phyloP scores from a whole-genome alignment of 2,329 filamentous ascomycete genomes.

The Biscogniauxia mediterranea region DNA sequence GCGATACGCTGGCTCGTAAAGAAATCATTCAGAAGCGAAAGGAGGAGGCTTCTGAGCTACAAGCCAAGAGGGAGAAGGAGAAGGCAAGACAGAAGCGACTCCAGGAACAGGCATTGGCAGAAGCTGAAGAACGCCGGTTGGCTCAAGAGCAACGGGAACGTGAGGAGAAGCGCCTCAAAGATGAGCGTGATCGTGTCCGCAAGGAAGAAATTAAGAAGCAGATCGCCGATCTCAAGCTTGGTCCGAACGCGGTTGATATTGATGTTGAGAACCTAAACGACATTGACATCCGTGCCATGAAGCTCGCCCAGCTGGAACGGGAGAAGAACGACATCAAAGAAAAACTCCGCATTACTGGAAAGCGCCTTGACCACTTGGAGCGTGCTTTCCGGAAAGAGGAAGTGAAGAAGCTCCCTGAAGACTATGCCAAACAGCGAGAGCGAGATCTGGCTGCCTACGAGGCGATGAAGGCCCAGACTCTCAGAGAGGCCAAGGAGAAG shows the following conservation, averaged over 20 bases:
- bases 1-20: slow-evolving; percentile 79
- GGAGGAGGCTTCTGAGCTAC: slow-evolving; percentile 85
- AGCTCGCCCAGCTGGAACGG: slow-evolving; percentile 91
- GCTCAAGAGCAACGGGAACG: slow-evolving; percentile 91
- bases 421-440: slow-evolving; percentile 81
- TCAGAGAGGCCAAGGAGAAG: slow-evolving; percentile 79
- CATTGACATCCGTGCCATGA: slow-evolving; percentile 90
- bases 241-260: slow-evolving; percentile 72
- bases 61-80: slow-evolving; percentile 87
- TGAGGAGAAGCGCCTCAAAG: slow-evolving; percentile 80
- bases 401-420: slow-evolving; percentile 81
- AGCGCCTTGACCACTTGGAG: slow-evolving; percentile 95
- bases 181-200: slow-evolving; percentile 84
- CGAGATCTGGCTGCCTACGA: slow-evolving; percentile 79
- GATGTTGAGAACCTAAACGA: slow-evolving; percentile 80
- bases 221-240: slow-evolving; percentile 86
- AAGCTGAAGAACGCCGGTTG: slow-evolving; percentile 85
- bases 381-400: slow-evolving; percentile 96
- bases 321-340: slow-evolving; percentile 97
- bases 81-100: slow-evolving; percentile 85
- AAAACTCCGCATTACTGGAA: slow-evolving; percentile 85
- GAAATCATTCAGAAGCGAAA: slow-evolving; percentile 95
- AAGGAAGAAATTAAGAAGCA: slow-evolving; percentile 93
- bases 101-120: slow-evolving; percentile 81
- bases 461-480: slow-evolving; percentile 70